Evolutionary conservation across 73 alveolate species (phyloP).

Genomic region (Tetrahymena borealis): DNA sequence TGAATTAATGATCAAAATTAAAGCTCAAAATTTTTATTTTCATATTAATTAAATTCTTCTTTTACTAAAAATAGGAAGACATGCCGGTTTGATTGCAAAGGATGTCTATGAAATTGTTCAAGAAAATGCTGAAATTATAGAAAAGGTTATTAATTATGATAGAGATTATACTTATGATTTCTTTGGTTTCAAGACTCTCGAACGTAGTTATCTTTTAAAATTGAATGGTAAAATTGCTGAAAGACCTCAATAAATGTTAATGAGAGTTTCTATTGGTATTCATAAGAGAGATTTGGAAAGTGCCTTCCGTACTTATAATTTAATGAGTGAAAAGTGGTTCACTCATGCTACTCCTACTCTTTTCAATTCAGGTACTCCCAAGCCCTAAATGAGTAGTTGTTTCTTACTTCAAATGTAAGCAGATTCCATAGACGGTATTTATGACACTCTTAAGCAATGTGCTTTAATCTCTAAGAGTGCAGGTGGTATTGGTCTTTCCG

Average conservation of each 20-base stretch:
- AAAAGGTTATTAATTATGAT: slow-evolving; percentile 57
- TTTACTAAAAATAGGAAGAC: slow-evolving; percentile 50
- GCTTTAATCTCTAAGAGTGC: slow-evolving; percentile 89
- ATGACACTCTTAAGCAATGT: slow-evolving; percentile 68
- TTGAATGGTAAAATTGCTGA: slow-evolving; percentile 62
- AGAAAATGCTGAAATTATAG: slow-evolving; percentile 65
- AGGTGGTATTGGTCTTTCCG: slow-evolving; percentile 94
- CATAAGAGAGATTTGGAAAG: slow-evolving; percentile 64
- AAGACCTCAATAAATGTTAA: slow-evolving; percentile 82
- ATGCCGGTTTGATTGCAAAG: slow-evolving; percentile 55
- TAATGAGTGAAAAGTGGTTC: slow-evolving; percentile 73
- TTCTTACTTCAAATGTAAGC: slow-evolving; percentile 66
- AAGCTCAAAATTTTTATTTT: not conserved
- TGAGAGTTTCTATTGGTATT: slow-evolving; percentile 81
- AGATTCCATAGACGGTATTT: slow-evolving; percentile 92
- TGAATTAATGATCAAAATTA: too few relatives aligned
- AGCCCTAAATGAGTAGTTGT: slow-evolving; percentile 89
- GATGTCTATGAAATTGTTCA: slow-evolving; percentile 65
- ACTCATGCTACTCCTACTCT: slow-evolving; percentile 97
- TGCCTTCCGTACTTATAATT: slow-evolving; percentile 71
- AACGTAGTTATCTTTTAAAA: slow-evolving; percentile 78
- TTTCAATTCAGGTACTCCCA: slow-evolving; percentile 89
- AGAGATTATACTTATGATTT: slow-evolving; percentile 86
- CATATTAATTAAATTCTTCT: not conserved
- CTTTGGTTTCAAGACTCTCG: slow-evolving; percentile 95